Evolutionary conservation across 1,284 basidiomycete species (phyloP), one percentile per base, ranked within the genome.

Genomic region (Cryptococcus hybrid): DNA sequence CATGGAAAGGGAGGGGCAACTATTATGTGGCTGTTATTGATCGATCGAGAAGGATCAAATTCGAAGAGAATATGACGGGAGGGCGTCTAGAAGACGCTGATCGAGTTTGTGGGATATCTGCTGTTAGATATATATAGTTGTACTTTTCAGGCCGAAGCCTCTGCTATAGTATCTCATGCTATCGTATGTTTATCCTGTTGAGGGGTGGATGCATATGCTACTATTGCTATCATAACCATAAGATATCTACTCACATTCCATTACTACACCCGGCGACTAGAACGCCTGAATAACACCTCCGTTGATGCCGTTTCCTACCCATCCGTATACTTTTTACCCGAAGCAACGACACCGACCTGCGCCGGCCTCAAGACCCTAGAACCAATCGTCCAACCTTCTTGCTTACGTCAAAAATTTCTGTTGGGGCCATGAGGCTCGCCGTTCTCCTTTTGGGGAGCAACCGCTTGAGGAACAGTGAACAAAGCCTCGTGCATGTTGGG

Each of bases 401-500:
- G 76, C 90, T 88, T 73, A 90, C 91, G 71, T 97, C 90, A 54
- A 96, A 84, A 42, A 99, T 88, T 3, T 89, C 89, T 18, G 94
- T n/a, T 94, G 1, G 92, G 86, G 72, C 88, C 87, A 54, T 63
- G 67, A 35, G 61, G 57, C 34, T 47, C 49, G 8, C 71, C 72
- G 52, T 71, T 67, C n/a, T 47, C 47, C 80, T 91, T 93, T 44
- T 85, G 89, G 9, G 82, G 81, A 56, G 95, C 84, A 34, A 66
- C 65, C 46, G 65, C 68, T 24, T 68, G 64, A n/a, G 94, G 93
- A 18, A 86, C 90, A 80, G 95, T 92, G 81, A 92, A 98, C 38
- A 96, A 82, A 6, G 96, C 95, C 80, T 99, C 95, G 75, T 98
- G 95, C 49, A 82, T 79, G 78, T 95, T 96, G 37, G 95, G 95